phyloP scores from a whole-genome alignment of 345 rosid species.

The Anacardium occidentale region DNA sequence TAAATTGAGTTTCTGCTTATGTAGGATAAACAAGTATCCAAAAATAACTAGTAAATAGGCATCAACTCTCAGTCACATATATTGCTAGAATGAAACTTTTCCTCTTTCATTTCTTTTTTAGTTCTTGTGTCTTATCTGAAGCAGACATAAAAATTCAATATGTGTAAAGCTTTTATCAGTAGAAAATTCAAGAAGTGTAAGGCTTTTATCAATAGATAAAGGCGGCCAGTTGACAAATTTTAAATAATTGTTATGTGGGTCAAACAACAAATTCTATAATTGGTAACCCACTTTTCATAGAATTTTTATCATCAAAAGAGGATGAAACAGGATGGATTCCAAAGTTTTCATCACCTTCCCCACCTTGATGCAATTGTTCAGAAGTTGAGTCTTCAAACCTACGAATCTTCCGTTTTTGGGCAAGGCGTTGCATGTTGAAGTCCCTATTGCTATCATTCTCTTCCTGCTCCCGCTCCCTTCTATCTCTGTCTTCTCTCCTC shows the following conservation, averaged over 20 bases:
- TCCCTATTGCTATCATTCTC: conserved; percentile 63
- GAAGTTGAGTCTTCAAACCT: conserved; percentile 45
- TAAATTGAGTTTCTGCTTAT: neutral
- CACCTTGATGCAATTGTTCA: conserved; percentile 56
- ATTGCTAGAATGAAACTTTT: neutral
- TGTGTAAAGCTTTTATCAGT: too few relatives aligned
- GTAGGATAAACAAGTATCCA: neutral
- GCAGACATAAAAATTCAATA: neutral
- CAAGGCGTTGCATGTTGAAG: conserved; percentile 51
- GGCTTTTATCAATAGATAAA: neutral
- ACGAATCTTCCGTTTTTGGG: conserved; percentile 46
- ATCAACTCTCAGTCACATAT: neutral
- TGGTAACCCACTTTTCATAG: conserved; percentile 49
- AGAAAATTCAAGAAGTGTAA: neutral
- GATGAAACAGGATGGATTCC: conserved; percentile 54
- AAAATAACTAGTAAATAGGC: neutral
- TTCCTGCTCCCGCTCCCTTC: conserved; percentile 54
- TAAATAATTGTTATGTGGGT: neutral
- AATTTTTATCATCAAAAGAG: conserved; percentile 64
- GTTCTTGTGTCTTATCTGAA: neutral
- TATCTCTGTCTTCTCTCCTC: conserved; percentile 67
- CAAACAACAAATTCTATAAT: neutral
- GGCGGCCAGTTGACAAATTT: neutral
- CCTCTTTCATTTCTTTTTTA: neutral
- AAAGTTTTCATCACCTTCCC: conserved; percentile 56